Evolutionary conservation across 2,329 filamentous ascomycete species (phyloP), one percentile per base, ranked within the genome.

Genomic region (Paramyrothecium sp.): DNA sequence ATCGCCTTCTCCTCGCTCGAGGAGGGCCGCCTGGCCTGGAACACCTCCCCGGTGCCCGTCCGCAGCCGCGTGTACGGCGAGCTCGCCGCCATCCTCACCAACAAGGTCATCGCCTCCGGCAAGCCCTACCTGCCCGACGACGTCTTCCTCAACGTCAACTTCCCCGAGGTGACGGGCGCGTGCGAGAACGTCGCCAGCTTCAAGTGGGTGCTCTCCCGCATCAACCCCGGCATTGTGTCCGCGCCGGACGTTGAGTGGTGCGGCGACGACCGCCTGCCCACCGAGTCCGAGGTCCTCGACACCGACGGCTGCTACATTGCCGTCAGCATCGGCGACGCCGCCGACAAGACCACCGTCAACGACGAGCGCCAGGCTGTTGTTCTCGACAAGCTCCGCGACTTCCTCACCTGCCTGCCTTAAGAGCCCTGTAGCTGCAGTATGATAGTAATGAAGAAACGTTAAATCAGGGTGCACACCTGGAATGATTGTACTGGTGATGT

Each of bases 131-230:
- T 91, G 3, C 87, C 88, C 0, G 64, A 74, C 0, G 78, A 81
- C 50, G 78, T 83, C 38, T 89, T 80, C 69, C 78, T 91, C 33
- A 91, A 90, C 62, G 86, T 91, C 63, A 91, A 91, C 73, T 89
- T 89, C 65, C 84, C 85, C 5, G 70, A 77, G 57, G 80, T 84
- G 2, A 70, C 73, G 7, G 76, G 68, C 0, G 68, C 70, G 54
- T 90, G 88, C 72, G 77, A 73, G 13, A 73, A 75, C 21, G 69
- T 79, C 0, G 72, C 73, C 30, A 73, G 86, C 55, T 89, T 89
- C 77, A 79, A 80, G 63, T 91, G 84, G 70, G 82, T 90, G 4
- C 72, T 90, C 33, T 86, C 78, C 51, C 78, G 88, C 19, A 84
- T 91, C 66, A 82, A 86, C 67, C 71, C 76, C 34, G 76, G 85